Base-by-base conservation (phyloP, 73 alveolate species). In the Stentor coeruleus region DNA sequence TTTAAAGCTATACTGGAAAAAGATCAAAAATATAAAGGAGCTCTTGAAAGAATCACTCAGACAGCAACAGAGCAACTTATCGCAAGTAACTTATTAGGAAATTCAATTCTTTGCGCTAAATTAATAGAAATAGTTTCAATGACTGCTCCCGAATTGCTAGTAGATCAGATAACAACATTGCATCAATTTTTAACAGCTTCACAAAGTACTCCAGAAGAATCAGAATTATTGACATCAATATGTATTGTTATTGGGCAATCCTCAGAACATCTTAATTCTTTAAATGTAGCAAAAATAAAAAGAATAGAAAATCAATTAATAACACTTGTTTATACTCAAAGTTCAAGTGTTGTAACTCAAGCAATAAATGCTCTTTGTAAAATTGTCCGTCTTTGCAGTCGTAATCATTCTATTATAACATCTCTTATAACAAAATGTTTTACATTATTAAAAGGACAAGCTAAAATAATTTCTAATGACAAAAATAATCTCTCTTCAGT, bases 301-400 rank as follows among this genome's bases (percentile, higher is more conserved):
- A 20, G 37, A 66, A 66, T 66, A 28, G 79, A 66, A 66, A 66
- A 20, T 2, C 74, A 75, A n/a, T 66, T 75, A 35, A 15, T 37
- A 15, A 31, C 26, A 26, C 39, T 75, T n/a, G 72, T 75, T 0
- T 75, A 75, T 33, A 75, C 83, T 2, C 72, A 75, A 75, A 66
- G 83, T n/a, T 39, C 83, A 0, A 35, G 35, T 2, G 83, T 75
- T 39, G 20, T 75, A 75, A n/a, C 26, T 15, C n/a, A 28, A 15
- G 83, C 83, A 37, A 20, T 75, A 6, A n/a, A 15, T 26, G 72
- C 83, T 39, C 33, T 75, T 20, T 37, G 59, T 38, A n/a, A n/a
- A 37, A 39, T 75, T 14, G 83, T 75, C 15, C 20, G 26, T 6
- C 35, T 26, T 2, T 31, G 26, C 2, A 75, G 59, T 2, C 30